Conservation (phyloP, 495 filamentous ascomycete species). For the Neurospora terricola region DNA sequence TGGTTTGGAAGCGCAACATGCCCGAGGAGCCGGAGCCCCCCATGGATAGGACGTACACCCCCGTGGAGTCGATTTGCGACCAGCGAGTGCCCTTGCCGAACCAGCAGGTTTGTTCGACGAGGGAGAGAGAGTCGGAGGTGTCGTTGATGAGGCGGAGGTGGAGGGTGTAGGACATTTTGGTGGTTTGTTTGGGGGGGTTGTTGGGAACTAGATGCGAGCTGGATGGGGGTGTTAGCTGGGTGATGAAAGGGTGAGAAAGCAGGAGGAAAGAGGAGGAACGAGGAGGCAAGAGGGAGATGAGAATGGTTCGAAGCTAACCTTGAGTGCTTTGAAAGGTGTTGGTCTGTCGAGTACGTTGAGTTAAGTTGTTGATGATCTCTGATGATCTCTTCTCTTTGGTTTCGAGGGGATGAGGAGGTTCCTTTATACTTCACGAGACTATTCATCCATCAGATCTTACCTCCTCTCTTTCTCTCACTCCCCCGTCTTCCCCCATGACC, state of each 20-base stretch:
- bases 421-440: too few relatives aligned
- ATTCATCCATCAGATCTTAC: too few relatives aligned
- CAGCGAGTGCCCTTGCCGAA: slow-evolving; percentile 1
- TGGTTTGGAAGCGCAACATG: slow-evolving; percentile 2
- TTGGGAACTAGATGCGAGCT: background rate
- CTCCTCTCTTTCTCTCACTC: too few relatives aligned
- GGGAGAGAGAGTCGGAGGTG: background rate
- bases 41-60: background rate
- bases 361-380: background rate
- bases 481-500: too few relatives aligned
- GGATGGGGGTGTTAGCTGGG: background rate
- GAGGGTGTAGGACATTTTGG: slow-evolving; percentile 1
- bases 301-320: background rate
- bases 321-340: background rate
- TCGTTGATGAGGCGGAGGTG: slow-evolving; percentile 4
- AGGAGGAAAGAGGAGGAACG: background rate
- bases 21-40: background rate
- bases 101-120: slow-evolving; percentile 5
- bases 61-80: background rate
- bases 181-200: background rate
- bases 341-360: background rate
- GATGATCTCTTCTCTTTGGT: background rate
- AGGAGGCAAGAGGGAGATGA: background rate
- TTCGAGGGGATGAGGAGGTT: too few relatives aligned
- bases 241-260: background rate